Conservation (phyloP, 768 basidiomycete species). For the Mycena crocata region DNA sequence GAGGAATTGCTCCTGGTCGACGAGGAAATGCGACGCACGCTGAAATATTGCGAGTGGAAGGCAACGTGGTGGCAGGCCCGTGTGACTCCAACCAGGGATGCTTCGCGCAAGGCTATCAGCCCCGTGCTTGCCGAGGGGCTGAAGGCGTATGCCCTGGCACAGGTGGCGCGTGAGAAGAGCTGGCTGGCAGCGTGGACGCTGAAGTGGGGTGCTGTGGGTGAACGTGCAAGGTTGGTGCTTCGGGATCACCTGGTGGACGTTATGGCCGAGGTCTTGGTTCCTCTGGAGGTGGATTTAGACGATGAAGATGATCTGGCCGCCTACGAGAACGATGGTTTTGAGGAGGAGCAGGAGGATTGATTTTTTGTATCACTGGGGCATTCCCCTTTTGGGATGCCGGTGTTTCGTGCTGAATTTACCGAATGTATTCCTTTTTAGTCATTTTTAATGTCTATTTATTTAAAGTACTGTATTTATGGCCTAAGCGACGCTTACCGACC, state of each 20-base stretch:
- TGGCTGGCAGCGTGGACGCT: neutral
- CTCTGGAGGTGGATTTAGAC: neutral
- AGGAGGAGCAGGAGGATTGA: neutral
- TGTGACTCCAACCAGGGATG: neutral
- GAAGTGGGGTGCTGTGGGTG: neutral
- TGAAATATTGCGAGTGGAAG: neutral
- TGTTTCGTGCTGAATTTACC: neutral
- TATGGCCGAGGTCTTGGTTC: neutral
- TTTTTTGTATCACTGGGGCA: too few species aligned
- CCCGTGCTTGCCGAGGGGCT: neutral
- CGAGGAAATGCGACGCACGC: neutral
- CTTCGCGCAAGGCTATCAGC: neutral
- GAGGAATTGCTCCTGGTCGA: neutral
- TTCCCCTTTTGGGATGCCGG: neutral
- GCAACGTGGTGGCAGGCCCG: neutral
- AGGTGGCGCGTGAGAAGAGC: neutral
- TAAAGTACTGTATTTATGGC: too few species aligned
- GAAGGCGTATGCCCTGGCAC: neutral
- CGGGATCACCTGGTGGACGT: neutral
- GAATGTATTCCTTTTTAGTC: too few species aligned
- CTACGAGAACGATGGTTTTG: neutral
- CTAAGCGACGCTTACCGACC: too few species aligned
- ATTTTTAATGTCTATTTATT: too few species aligned
- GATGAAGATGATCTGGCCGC: neutral
- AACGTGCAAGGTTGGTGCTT: neutral